Conservation (phyloP, 257 asterid genomes). For the Salvia hispanica region DNA sequence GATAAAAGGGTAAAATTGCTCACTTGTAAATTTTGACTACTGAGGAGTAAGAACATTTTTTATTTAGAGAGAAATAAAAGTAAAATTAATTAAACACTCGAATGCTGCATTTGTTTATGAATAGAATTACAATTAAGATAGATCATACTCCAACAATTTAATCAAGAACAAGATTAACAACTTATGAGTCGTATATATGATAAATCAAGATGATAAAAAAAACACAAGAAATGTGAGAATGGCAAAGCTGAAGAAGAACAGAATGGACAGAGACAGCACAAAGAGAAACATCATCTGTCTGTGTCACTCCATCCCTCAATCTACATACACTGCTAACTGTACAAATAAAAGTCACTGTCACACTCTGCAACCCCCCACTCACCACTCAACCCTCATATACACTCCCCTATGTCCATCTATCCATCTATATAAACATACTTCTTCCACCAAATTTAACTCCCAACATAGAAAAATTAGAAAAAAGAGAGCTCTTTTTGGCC, state of each 20-base stretch:
- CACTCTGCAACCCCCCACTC: constrained; percentile 7
- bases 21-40: too few relatives aligned
- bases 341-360: constrained; percentile 26
- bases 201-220: neutral
- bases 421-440: neutral
- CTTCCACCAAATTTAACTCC: neutral
- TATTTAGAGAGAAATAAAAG: too few relatives aligned
- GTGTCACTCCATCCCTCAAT: constrained; percentile 26
- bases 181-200: too few relatives aligned
- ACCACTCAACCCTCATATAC: constrained; percentile 10
- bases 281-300: constrained; percentile 26
- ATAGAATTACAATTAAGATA: too few relatives aligned
- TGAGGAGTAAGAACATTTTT: too few relatives aligned
- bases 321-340: constrained; percentile 4
- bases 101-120: too few relatives aligned
- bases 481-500: neutral
- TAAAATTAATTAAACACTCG: too few relatives aligned
- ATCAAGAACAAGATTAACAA: neutral
- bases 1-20: too few relatives aligned
- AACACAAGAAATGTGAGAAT: neutral
- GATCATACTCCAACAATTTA: too few relatives aligned
- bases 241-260: constrained; percentile 22
- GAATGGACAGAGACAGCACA: constrained; percentile 34
- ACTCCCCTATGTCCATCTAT: neutral
- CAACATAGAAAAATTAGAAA: neutral